Percentiles rank a stretch among this genome's conserved stretches.
Conservation (phyloP, 768 basidiomycete genomes). For the Agaricus sinodeliciosus region DNA sequence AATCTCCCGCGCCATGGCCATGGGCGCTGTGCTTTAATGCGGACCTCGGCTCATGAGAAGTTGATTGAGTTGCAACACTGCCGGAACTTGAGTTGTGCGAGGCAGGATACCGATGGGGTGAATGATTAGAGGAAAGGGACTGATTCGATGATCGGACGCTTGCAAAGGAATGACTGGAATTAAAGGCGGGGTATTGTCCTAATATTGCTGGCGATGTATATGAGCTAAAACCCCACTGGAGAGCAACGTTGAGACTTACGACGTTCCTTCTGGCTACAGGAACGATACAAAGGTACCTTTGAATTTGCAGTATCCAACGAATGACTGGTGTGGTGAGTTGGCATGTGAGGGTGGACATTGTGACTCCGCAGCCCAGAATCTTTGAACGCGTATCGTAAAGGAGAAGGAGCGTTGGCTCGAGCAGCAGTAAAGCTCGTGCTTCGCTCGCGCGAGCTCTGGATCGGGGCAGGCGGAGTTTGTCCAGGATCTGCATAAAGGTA, state of each 20-base stretch:
- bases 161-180: slow-evolving; percentile 19
- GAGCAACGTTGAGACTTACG: slow-evolving; percentile 25
- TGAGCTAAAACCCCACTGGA: slow-evolving; percentile 9
- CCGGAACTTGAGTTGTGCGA: slow-evolving; percentile 33
- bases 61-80: slow-evolving; percentile 27
- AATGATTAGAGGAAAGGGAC: slow-evolving; percentile 31
- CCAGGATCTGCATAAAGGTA: slow-evolving; percentile 34
- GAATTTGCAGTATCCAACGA: slow-evolving; percentile 5
- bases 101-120: slow-evolving; percentile 23
- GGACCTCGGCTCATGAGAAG: slow-evolving; percentile 31
- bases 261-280: slow-evolving; percentile 37
- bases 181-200: slow-evolving; percentile 18
- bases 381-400: slow-evolving; percentile 34
- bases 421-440: slow-evolving; percentile 32
- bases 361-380: slow-evolving; percentile 21
- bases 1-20: slow-evolving; percentile 30
- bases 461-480: slow-evolving; percentile 27
- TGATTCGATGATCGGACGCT: slow-evolving; percentile 48
- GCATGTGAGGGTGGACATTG: slow-evolving; percentile 18
- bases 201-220: slow-evolving; percentile 12
- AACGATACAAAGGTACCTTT: slow-evolving; percentile 27
- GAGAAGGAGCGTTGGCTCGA: slow-evolving; percentile 30
- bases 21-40: slow-evolving; percentile 39
- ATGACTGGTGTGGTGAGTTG: slow-evolving; percentile 14
- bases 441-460: slow-evolving; percentile 30